Evolutionary conservation across 2,329 filamentous ascomycete genomes (phyloP).

Genomic region (Epichloe elymi): DNA sequence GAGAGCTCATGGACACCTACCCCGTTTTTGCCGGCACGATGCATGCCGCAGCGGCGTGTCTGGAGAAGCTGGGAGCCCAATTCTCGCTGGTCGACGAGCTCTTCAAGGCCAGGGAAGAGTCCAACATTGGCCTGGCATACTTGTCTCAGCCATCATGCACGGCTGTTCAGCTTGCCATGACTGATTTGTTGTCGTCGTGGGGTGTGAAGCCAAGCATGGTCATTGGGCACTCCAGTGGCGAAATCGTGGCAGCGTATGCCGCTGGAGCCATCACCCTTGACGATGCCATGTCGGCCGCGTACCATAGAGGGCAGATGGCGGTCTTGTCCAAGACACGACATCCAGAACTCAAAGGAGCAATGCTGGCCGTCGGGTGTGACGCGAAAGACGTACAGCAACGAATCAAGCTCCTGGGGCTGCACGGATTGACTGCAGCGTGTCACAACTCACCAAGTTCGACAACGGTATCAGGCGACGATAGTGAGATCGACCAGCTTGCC

Average conservation of each 20-base stretch:
- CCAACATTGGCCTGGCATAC: constrained; percentile 23
- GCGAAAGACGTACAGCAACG: constrained; percentile 27
- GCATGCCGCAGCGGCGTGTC: constrained; percentile 17
- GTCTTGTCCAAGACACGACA: background rate
- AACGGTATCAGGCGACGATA: constrained; percentile 36
- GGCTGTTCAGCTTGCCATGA: constrained; percentile 34
- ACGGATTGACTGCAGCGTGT: constrained; percentile 22
- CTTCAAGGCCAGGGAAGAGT: constrained; percentile 17
- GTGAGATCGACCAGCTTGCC: constrained; percentile 28
- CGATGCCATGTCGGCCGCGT: constrained; percentile 34
- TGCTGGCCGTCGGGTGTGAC: constrained; percentile 41
- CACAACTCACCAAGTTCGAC: constrained; percentile 39
- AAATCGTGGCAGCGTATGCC: constrained; percentile 34
- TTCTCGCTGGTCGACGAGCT: constrained; percentile 27
- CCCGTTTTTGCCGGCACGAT: constrained; percentile 22
- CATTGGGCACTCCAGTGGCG: constrained; percentile 33
- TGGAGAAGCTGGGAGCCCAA: constrained; percentile 19
- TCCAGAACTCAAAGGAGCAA: constrained; percentile 27
- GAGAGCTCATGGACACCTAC: constrained; percentile 21
- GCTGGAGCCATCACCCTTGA: constrained; percentile 30
- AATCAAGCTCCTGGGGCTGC: constrained; percentile 16
- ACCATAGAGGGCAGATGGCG: constrained; percentile 27
- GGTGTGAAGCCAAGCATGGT: constrained; percentile 25
- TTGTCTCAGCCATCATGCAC: constrained; percentile 32
- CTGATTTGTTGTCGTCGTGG: constrained; percentile 30